These are phyloP conservation scores for Citrus mangshanensis DNA, from an alignment of 345 rosid genomes.

Conservation along the genomic window DNA sequence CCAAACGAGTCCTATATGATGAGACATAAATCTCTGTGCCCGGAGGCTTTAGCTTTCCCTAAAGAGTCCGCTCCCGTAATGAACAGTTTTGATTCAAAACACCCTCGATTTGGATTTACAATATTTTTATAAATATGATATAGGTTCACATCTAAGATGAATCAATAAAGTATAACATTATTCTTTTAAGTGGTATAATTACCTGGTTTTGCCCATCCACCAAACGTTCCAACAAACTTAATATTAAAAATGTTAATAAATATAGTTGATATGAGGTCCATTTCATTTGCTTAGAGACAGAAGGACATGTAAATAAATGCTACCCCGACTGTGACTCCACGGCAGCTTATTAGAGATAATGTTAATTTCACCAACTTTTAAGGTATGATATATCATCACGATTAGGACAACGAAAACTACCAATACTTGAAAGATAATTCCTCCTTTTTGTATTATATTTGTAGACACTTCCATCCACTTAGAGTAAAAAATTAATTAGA, in stretches of 20 bases:
- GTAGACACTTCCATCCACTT: neutral
- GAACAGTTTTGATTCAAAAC: neutral
- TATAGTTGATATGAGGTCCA: neutral
- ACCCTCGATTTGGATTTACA: neutral
- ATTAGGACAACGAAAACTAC: neutral
- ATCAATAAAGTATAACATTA: neutral
- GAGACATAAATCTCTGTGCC: neutral
- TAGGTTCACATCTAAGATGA: neutral
- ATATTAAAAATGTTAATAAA: neutral
- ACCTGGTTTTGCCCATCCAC: neutral
- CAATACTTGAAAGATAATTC: neutral
- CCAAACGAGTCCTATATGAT: too few species aligned
- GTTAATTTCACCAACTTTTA: neutral
- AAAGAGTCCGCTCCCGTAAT: neutral
- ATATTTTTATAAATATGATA: neutral
- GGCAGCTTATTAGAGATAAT: neutral
- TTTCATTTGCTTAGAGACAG: neutral
- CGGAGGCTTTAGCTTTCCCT: neutral
- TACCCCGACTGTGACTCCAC: slow-evolving; percentile 11
- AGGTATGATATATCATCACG: slow-evolving; percentile 5
- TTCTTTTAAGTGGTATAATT: neutral
- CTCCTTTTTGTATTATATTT: neutral
- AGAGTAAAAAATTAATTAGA: neutral
- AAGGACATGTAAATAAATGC: neutral
- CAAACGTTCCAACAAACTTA: neutral